Base-by-base conservation (phyloP, 139 green algal genomes). In the Auxenochlorella protothecoides region DNA sequence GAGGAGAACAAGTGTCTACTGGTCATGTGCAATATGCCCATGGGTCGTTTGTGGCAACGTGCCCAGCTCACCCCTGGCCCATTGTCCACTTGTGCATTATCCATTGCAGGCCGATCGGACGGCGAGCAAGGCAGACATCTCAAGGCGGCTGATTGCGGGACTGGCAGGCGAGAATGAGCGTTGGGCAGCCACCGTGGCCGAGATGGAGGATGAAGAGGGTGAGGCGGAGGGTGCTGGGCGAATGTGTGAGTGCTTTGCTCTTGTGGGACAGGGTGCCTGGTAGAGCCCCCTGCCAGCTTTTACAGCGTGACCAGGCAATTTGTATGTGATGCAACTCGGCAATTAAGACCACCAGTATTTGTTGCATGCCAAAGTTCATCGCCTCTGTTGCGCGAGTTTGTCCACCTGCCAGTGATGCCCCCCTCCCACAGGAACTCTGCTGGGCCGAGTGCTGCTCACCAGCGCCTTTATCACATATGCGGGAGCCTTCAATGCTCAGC, bases 391-490 rank as follows among this genome's bases (percentile, higher is more conserved):
- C 1, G 27, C 27, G 27, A 44, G 1, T 44, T 44, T 44, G 27
- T 44, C 27, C 27, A 44, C 27, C 27, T 44, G 27, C 27, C 27
- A 44, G 1, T 44, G 27, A 44, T 59, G 67, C 57, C 15, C 69
- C 13, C 3, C 8, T 69, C 8, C 4, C 52, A 70, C 79, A 80
- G 72, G 66, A 53, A 80, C 75, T 63, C 82, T 92, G 55, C 75
- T 92, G 12, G 92, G 92, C n/a, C 88, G 96, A 68, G 87, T 88
- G 44, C 78, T 96, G 62, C 77, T 97, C 27, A 81, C 88, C 3
- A 75, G 90, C 5, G 78, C 88, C 3, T 97, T 97, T 83, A 89
- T 96, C 5, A 87, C 82, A 3, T 97, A 97, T 74, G 88, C 87
- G 4, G 89, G 87, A 0, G 85, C 91, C 5, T 97, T 97, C 85